Base-by-base conservation (phyloP, 768 basidiomycete genomes). In the Termitomyces sp. region DNA sequence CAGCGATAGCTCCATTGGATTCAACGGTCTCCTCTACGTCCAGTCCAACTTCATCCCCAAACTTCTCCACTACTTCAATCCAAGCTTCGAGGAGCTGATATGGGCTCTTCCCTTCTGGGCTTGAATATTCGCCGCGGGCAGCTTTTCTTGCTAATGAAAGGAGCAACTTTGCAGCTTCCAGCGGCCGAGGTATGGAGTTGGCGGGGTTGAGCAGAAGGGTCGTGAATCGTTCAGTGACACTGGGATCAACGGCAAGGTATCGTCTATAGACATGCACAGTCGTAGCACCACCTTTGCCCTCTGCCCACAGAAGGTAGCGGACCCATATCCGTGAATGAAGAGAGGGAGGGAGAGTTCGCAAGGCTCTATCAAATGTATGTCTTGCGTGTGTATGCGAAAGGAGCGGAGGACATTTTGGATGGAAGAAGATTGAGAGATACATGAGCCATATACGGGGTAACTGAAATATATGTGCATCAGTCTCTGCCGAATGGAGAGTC, bases 61-160 rank as follows among this genome's bases (percentile, higher is more conserved):
- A 89, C 60, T 86, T 82, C 71, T 98, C 96, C 37, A 92, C 91
- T 4, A 97, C 84, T 37, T 96, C 91, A 46, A 98, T 82, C 81
- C 91, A 98, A 62, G 97, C 93, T 55, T 87, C 86, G 22, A 99
- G 84, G 4, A 98, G 80, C 67, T 98, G 95, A 68, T 97, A 98
- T 1, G 96, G 89, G 60, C 94, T 95, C 75, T 98, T 98, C 51
- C 91, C 91, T 70, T 98, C 95, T 0, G 92, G 87, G 59, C 92
- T 93, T 15, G 76, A 78, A 68, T 97, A 98, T 60, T 87, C 84
- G 27, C 94, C 95, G 42, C 83, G 79, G 0, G 88, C 80, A 2
- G 96, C 93, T 67, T 89, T 89, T 55, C 94, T 82, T 31, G 93
- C 92, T 58, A 98, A 74, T 2, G 84, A 82, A 31, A 99, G 79